Percentiles rank a stretch among this genome's conserved stretches.
phyloP scores from a whole-genome alignment of 495 filamentous ascomycete genomes.

The Xylaria venustula region DNA sequence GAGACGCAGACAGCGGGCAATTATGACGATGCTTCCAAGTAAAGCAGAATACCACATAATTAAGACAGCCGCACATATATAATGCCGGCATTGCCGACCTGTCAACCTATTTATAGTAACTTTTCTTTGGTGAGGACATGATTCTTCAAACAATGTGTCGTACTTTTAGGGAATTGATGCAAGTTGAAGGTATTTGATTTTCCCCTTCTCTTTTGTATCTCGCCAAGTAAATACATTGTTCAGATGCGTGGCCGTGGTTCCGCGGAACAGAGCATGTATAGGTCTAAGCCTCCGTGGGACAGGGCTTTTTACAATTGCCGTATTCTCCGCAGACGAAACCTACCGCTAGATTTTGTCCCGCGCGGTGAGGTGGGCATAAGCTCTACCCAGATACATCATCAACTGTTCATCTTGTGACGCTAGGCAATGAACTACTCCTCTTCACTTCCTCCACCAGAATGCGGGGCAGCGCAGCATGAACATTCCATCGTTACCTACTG shows the following conservation, averaged over 20 bases:
- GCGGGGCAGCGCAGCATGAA: constrained; percentile 1
- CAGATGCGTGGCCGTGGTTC: too few species aligned
- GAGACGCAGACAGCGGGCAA: not conserved
- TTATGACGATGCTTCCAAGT: not conserved
- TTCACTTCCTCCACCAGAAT: not conserved
- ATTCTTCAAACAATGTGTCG: not conserved
- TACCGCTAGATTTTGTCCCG: constrained; percentile 7
- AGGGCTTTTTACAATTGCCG: not conserved
- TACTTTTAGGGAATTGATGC: not conserved
- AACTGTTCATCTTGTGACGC: not conserved
- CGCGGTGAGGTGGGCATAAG: not conserved
- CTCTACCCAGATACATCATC: not conserved
- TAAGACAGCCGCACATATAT: not conserved
- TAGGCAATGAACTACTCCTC: not conserved
- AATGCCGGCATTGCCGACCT: constrained; percentile 1
- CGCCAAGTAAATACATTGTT: too few species aligned
- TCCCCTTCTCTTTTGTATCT: too few species aligned
- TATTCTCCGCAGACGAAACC: too few species aligned
- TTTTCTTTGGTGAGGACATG: not conserved
- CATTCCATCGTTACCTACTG: too few species aligned
- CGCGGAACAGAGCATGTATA: too few species aligned
- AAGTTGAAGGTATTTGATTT: not conserved
- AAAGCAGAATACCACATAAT: constrained; percentile 8
- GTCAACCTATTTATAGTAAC: not conserved
- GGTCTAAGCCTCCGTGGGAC: not conserved